phyloP scores from a whole-genome alignment of 768 basidiomycete genomes.

The Termitomyces sp. region DNA sequence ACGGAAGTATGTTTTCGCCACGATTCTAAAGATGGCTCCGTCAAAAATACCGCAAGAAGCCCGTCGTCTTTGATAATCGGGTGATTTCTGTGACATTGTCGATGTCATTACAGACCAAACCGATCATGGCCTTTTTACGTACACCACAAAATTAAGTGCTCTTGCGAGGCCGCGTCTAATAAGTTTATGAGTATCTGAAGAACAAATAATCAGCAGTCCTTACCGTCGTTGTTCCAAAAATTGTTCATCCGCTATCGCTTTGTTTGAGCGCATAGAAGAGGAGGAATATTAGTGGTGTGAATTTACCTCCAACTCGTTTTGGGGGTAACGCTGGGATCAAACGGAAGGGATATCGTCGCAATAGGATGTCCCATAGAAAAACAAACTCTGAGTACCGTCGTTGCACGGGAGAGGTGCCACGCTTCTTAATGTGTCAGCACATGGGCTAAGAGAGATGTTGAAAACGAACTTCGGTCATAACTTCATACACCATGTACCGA shows the following conservation, averaged over 20 bases:
- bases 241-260: conserved; percentile 64
- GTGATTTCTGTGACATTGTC: conserved; percentile 65
- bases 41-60: conserved; percentile 73
- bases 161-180: conserved; percentile 75
- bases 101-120: not conserved
- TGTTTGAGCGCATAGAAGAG: conserved; percentile 2
- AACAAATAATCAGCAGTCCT: not conserved
- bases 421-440: conserved; percentile 28
- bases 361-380: conserved; percentile 83
- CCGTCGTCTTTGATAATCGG: conserved; percentile 89
- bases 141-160: conserved; percentile 77
- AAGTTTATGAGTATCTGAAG: not conserved
- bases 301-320: conserved; percentile 85
- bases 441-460: not conserved
- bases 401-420: conserved; percentile 56
- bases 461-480: conserved; percentile 64
- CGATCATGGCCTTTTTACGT: conserved; percentile 16
- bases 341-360: conserved; percentile 90
- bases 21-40: conserved; percentile 76
- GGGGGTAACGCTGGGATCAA: conserved; percentile 84
- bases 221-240: conserved; percentile 91
- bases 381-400: conserved; percentile 93
- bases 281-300: conserved; percentile 1
- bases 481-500: conserved; percentile 80
- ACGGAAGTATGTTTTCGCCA: conserved; percentile 81